Conservation (phyloP, 331 rosid genomes). For the Pyrus hybrid region DNA sequence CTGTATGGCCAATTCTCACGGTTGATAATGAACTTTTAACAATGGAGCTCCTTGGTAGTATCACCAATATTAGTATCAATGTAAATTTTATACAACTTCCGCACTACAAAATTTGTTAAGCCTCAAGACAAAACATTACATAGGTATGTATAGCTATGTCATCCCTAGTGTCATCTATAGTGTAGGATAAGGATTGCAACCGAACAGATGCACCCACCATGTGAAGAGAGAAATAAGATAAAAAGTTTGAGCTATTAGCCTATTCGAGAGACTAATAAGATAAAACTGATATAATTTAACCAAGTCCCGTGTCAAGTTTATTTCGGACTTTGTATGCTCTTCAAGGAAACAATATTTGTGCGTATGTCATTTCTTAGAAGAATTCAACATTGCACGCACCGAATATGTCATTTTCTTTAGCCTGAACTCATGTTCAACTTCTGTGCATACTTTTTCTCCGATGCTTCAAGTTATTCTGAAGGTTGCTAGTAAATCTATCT, state of each 20-base stretch:
- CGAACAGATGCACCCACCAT: not conserved
- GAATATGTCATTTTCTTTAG: not conserved
- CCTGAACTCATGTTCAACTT: not conserved
- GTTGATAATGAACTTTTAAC: not conserved
- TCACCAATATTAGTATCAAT: not conserved
- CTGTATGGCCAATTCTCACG: not conserved
- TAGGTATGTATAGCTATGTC: not conserved
- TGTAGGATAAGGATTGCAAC: not conserved
- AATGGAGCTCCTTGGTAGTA: not conserved
- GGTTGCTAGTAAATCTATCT: constrained; percentile 17
- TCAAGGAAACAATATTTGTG: not conserved
- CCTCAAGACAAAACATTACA: not conserved
- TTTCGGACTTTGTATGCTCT: not conserved
- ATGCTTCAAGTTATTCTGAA: constrained; percentile 8
- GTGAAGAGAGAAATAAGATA: not conserved
- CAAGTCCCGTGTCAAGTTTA: not conserved
- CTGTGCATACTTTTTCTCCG: not conserved
- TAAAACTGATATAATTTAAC: not conserved
- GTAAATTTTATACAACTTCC: not conserved
- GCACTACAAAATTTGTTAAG: not conserved
- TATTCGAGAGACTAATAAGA: not conserved
- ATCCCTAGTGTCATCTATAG: not conserved
- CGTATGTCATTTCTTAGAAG: not conserved
- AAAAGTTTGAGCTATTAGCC: not conserved
- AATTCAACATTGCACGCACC: not conserved